phyloP scores from a whole-genome alignment of 768 basidiomycete genomes.

The Trametes villosa region DNA sequence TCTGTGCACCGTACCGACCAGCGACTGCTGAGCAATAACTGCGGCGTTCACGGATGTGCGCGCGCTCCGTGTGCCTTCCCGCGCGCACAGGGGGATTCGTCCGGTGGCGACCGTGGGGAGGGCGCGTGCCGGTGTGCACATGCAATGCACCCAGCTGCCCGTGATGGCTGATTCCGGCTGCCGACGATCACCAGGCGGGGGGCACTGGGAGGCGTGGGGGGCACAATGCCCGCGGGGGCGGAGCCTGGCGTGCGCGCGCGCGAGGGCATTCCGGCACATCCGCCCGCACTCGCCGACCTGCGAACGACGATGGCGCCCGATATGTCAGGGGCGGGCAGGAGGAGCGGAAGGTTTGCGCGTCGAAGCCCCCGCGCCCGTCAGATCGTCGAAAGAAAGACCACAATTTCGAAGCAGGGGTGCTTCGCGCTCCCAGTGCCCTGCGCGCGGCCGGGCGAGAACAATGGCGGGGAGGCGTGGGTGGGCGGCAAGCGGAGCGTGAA shows the following conservation, averaged over 20 bases:
- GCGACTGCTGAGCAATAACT: too few species aligned
- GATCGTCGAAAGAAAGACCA: neutral
- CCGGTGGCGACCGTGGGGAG: neutral
- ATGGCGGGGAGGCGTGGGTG: neutral
- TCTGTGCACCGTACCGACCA: too few species aligned
- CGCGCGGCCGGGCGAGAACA: neutral
- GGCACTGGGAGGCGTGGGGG: neutral
- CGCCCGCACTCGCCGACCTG: neutral
- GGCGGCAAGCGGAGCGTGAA: neutral
- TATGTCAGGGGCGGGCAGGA: neutral
- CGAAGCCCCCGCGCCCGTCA: neutral
- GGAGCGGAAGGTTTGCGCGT: constrained; percentile 2
- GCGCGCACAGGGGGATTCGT: too few species aligned
- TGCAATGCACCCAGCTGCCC: neutral
- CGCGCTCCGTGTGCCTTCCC: too few species aligned
- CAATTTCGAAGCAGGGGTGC: neutral
- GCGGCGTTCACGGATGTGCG: too few species aligned
- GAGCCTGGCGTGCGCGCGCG: neutral
- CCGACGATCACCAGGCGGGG: neutral
- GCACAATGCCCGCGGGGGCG: neutral
- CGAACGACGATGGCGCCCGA: constrained; percentile 13
- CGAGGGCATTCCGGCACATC: neutral
- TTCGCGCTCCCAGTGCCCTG: neutral
- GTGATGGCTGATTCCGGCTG: neutral
- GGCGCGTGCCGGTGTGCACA: neutral